These are phyloP conservation scores for Asterella californica DNA, from an alignment of 225 moss, liverwort and hornwort species.

Conservation along the genomic window DNA sequence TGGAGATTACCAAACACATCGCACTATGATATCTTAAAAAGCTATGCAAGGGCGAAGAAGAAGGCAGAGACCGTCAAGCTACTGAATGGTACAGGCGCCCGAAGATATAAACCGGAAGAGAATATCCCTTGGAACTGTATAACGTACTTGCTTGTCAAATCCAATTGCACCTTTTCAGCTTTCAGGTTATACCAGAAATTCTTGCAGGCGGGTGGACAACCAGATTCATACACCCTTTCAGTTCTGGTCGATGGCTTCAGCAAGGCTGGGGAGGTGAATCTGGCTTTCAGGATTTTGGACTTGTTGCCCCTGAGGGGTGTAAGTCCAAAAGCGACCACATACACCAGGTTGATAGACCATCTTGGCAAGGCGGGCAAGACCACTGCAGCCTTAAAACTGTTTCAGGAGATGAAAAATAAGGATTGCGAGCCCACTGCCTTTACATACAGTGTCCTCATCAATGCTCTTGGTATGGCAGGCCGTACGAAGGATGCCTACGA, in stretches of 20 bases:
- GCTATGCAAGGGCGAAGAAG: conserved; percentile 52
- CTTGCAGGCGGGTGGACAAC: conserved; percentile 33
- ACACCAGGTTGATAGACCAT: conserved; percentile 63
- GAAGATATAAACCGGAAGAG: conserved; percentile 36
- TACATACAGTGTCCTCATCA: conserved; percentile 46
- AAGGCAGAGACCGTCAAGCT: conserved; percentile 49
- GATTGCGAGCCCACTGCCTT: conserved; percentile 42
- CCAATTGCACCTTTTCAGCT: conserved; percentile 41
- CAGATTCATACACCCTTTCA: conserved; percentile 44
- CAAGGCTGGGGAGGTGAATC: conserved; percentile 42
- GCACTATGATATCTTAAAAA: conserved; percentile 33
- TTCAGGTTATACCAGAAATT: conserved; percentile 44
- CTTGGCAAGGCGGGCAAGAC: conserved; percentile 66
- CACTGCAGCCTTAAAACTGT: conserved; percentile 55
- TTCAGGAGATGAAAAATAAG: conserved; percentile 54
- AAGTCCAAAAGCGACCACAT: conserved; percentile 57
- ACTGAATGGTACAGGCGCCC: conserved; percentile 22
- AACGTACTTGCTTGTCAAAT: conserved; percentile 36
- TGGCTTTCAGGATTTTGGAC: conserved; percentile 53
- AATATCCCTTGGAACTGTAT: conserved; percentile 46
- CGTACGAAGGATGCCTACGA: conserved; percentile 44
- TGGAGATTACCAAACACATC: conserved; percentile 44
- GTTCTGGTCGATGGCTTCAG: conserved; percentile 40
- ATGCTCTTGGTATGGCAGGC: conserved; percentile 37
- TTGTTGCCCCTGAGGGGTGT: conserved; percentile 50